Evolutionary conservation across 2,329 filamentous ascomycete species (phyloP), one percentile per base, ranked within the genome.

Genomic region (Bipolaris sorokiniana): DNA sequence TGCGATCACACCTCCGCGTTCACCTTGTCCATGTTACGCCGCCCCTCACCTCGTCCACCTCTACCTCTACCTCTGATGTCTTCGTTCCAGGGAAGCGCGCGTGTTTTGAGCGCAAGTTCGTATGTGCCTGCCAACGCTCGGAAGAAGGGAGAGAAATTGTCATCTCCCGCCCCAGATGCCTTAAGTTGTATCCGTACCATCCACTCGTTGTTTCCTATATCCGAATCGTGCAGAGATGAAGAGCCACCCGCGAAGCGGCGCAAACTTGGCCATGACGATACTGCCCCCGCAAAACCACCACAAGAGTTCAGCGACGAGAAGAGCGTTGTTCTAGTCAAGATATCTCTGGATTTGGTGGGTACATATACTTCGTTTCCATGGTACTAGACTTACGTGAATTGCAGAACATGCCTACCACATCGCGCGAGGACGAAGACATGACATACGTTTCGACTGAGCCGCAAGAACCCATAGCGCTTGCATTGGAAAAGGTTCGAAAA

Each of bases 241-340:
- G 61, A 63, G 20, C 68, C 66, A 44, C 58, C 67, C 20, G 61
- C 58, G 22, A 76, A 76, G 54, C 59, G 69, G 42, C 68, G 73
- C 20, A 75, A 70, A 54, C 48, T 69, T 16, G 63, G 67, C 3
- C 40, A 54, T 23, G 53, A 50, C 3, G 41, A 31, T 15, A 42
- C 23, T 38, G 31, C 46, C 46, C 34, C 45, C n/a, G 16, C 53
- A 10, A 51, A 5, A 4, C 10, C 58, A 5, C 31, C 33, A 7
- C 42, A n/a, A 7, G 48, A 58, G 9, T 62, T 63, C 23, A 63
- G 66, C 28, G 54, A 57, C 7, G 47, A 49, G 7, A 61, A 62
- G 37, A 75, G 72, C 40, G 55, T 71, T n/a, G 59, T 73, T n/a
- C 61, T 76, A n/a, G 66, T 66, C 22, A 63, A 57, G 31, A 53